A percentile compares a stretch with the other conserved stretches of the same genome.
Evolutionary conservation across 2,329 filamentous ascomycete species (phyloP).

Genomic region (Ceratocystis ficicola): DNA sequence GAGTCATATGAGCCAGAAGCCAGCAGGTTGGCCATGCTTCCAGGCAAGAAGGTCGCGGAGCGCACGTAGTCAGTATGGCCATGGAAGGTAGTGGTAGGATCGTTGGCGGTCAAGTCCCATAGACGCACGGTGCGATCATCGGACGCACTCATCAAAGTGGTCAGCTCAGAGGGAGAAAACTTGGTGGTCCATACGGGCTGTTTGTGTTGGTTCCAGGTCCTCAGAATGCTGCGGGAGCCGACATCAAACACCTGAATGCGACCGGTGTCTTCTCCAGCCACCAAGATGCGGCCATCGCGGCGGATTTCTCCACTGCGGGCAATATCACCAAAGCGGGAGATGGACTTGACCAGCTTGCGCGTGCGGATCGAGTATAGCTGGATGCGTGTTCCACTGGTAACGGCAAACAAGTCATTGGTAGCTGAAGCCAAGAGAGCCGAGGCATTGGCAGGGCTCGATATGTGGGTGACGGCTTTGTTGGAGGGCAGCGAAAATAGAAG

Average conservation of each 20-base stretch:
- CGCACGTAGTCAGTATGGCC: constrained; percentile 92
- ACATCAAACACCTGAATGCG: constrained; percentile 93
- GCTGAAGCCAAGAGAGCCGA: constrained; percentile 34
- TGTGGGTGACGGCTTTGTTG: constrained; percentile 79
- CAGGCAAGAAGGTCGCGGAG: constrained; percentile 72
- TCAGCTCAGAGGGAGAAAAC: constrained; percentile 83
- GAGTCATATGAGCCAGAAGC: constrained; percentile 90
- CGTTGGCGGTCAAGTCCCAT: constrained; percentile 81
- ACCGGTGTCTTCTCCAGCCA: constrained; percentile 83
- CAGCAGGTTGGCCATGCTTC: constrained; percentile 57
- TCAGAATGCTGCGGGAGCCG: constrained; percentile 73
- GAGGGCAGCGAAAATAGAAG: constrained; percentile 83
- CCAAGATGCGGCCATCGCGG: constrained; percentile 74
- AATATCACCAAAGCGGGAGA: constrained; percentile 84
- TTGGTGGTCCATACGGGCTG: constrained; percentile 86
- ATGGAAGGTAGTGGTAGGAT: constrained; percentile 62
- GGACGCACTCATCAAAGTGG: constrained; percentile 73
- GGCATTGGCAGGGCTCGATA: constrained; percentile 47
- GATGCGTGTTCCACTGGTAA: constrained; percentile 86
- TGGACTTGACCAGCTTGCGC: constrained; percentile 83
- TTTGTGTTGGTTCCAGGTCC: constrained; percentile 90
- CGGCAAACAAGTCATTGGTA: constrained; percentile 63
- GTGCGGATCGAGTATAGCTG: constrained; percentile 91
- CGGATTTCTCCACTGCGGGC: constrained; percentile 83
- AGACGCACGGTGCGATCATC: constrained; percentile 87